Evolutionary conservation across 2,329 filamentous ascomycete genomes (phyloP).

Genomic region (Diaporthe sp.): DNA sequence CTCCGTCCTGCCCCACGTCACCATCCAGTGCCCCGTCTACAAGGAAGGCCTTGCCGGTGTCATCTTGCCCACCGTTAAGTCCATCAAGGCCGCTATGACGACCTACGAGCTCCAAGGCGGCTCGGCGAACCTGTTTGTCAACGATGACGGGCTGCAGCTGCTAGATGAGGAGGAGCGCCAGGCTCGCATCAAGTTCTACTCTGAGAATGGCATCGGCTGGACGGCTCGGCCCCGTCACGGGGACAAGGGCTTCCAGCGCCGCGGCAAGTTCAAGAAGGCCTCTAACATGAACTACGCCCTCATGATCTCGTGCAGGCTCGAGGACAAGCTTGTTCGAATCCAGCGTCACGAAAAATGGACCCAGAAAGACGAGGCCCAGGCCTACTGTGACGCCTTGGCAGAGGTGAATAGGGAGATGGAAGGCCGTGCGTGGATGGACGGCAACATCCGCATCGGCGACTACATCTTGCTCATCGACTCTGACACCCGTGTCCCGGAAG

Average conservation of each 20-base stretch:
- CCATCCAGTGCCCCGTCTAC: slow-evolving; percentile 89
- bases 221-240: slow-evolving; percentile 75
- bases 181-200: slow-evolving; percentile 74
- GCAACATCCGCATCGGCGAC: slow-evolving; percentile 87
- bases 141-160: slow-evolving; percentile 80
- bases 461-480: slow-evolving; percentile 85
- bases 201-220: slow-evolving; percentile 78
- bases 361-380: slow-evolving; percentile 75
- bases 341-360: slow-evolving; percentile 73
- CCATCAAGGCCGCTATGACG: slow-evolving; percentile 81
- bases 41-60: slow-evolving; percentile 84
- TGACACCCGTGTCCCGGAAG: slow-evolving; percentile 81
- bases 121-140: slow-evolving; percentile 83
- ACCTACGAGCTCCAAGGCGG: slow-evolving; percentile 83
- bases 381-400: slow-evolving; percentile 75
- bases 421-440: slow-evolving; percentile 82
- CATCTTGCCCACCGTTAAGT: slow-evolving; percentile 82
- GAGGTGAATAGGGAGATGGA: slow-evolving; percentile 73
- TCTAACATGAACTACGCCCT: slow-evolving; percentile 81
- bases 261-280: slow-evolving; percentile 78
- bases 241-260: slow-evolving; percentile 71
- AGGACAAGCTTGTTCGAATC: slow-evolving; percentile 73
- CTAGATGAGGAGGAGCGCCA: slow-evolving; percentile 72
- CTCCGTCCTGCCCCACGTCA: slow-evolving; percentile 75
- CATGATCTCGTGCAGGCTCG: slow-evolving; percentile 77